A percentile compares a stretch with the other conserved stretches of the same genome.
Evolutionary conservation across 1,284 basidiomycete genomes (phyloP).

Genomic region (Cryptococcus sp.): DNA sequence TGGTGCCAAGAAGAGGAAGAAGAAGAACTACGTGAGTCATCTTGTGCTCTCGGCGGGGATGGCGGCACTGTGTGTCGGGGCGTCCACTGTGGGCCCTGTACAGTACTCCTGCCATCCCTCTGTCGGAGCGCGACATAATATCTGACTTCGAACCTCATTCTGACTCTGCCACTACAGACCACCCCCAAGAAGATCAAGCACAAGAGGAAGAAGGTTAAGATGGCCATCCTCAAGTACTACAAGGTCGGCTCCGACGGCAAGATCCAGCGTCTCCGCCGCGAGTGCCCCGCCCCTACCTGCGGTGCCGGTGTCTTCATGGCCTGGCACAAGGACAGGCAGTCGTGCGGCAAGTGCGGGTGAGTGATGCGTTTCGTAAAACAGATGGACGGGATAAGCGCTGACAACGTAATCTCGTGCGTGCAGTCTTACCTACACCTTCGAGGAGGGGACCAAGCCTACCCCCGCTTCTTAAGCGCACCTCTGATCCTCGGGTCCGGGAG

Average conservation of each 20-base stretch:
- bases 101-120: too few species aligned
- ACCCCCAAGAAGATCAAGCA: constrained; percentile 99
- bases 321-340: constrained; percentile 91
- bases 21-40: constrained; percentile 82
- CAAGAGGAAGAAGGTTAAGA: constrained; percentile 99
- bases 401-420: constrained; percentile 2
- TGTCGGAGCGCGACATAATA: too few species aligned
- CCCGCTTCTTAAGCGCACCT: constrained; percentile 28
- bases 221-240: constrained; percentile 98
- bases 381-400: constrained; percentile 2
- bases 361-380: neutral
- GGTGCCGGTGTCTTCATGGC: constrained; percentile 97
- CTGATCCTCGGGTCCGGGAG: neutral
- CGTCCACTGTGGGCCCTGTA: too few species aligned
- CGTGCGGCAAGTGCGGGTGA: constrained; percentile 85
- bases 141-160: neutral
- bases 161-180: constrained; percentile 58
- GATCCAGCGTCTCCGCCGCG: constrained; percentile 97
- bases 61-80: too few species aligned
- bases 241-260: constrained; percentile 97
- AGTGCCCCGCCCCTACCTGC: constrained; percentile 76
- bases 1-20: constrained; percentile 97
- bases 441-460: constrained; percentile 53
- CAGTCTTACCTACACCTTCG: constrained; percentile 78
- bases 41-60: neutral